Conservation (phyloP, 352 stramenopile species). For the Pelagophyceae sp. region DNA sequence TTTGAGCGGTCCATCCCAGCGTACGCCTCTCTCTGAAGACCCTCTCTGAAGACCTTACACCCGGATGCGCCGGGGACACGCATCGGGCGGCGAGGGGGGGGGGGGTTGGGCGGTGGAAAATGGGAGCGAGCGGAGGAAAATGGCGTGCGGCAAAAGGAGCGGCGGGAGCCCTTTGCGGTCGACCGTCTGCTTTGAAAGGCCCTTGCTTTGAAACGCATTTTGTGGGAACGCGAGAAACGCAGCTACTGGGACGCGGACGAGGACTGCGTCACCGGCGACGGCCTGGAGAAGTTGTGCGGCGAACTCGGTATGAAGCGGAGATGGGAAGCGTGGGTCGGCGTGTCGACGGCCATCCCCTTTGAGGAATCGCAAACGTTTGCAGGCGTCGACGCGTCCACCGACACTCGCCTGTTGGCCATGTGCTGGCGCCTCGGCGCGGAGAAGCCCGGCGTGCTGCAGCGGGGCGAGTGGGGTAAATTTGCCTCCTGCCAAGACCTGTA, state of each 20-base stretch:
- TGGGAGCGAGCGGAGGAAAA: not conserved
- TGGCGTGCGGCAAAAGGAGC: not conserved
- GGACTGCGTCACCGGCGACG: constrained; percentile 7
- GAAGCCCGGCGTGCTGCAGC: not conserved
- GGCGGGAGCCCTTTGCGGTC: not conserved
- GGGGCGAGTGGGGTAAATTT: constrained; percentile 4
- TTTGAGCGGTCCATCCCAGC: not conserved
- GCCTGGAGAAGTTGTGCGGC: constrained; percentile 1
- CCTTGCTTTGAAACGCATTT: not conserved
- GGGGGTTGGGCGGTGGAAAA: not conserved
- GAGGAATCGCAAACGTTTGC: too few relatives aligned
- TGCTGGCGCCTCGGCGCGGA: constrained; percentile 13
- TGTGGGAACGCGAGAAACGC: not conserved
- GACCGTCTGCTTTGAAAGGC: not conserved
- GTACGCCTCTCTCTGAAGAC: not conserved
- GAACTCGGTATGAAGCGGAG: not conserved
- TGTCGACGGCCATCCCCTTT: not conserved
- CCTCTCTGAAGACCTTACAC: not conserved
- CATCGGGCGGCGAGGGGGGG: not conserved
- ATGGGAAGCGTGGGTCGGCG: not conserved
- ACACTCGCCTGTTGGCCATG: constrained; percentile 1
- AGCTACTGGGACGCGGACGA: constrained; percentile 6
- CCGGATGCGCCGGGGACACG: not conserved
- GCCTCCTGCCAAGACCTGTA: not conserved
- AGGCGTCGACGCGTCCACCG: not conserved